A percentile compares a stretch with the other conserved stretches of the same genome.
These are phyloP conservation scores for Dictyophora rubrovolvata DNA, from an alignment of 768 basidiomycete species.

Conservation along the genomic window DNA sequence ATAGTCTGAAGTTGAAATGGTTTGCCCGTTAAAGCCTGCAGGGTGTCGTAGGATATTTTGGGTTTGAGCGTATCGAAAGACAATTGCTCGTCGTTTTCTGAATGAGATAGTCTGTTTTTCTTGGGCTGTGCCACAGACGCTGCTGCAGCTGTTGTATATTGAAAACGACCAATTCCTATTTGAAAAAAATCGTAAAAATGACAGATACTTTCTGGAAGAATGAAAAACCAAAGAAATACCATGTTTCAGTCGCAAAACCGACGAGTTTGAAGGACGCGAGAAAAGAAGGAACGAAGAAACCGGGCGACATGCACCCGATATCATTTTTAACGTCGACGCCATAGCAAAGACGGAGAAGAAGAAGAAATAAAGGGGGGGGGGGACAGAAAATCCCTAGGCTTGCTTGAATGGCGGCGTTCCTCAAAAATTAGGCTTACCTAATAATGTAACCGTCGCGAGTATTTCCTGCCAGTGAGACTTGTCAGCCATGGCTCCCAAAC, in stretches of 20 bases:
- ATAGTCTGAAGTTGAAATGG: slow-evolving; percentile 65
- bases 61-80: slow-evolving; percentile 25
- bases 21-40: slow-evolving; percentile 48
- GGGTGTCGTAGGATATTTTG: slow-evolving; percentile 24
- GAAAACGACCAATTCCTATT: background rate
- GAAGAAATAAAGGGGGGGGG: background rate
- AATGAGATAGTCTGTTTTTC: background rate
- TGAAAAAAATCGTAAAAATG: background rate
- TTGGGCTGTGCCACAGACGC: background rate
- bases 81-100: background rate
- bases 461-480: no score
- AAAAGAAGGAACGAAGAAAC: background rate
- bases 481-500: slow-evolving; percentile 3
- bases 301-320: background rate
- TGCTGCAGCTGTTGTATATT: background rate
- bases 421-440: no score
- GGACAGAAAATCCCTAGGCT: background rate
- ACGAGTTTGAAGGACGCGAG: background rate
- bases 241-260: background rate
- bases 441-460: no score
- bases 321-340: slow-evolving; percentile 3
- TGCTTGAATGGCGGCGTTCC: background rate
- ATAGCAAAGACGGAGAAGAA: background rate
- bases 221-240: background rate
- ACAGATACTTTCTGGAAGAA: background rate